Percentiles rank a stretch among this genome's conserved stretches.
phyloP scores from a whole-genome alignment of 371 early-diverging fungal species.

The Rhizomucor miehei region DNA sequence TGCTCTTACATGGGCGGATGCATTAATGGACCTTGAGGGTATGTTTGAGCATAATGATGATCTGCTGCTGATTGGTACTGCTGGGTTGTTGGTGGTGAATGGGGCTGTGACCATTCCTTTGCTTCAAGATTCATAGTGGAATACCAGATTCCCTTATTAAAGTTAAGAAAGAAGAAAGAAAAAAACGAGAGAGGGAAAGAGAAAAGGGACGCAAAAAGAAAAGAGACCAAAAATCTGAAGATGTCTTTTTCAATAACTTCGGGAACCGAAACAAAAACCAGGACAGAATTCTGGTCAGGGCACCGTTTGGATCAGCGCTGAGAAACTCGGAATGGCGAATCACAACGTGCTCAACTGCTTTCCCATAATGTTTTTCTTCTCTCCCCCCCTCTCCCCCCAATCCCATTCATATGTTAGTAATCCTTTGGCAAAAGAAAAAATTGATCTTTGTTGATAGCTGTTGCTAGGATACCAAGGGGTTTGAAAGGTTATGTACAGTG shows the following conservation, averaged over 20 bases:
- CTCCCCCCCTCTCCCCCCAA: background rate
- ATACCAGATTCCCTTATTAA: slow-evolving; percentile 1
- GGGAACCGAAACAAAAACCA: background rate
- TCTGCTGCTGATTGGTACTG: slow-evolving; percentile 12
- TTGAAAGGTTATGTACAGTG: too few species aligned
- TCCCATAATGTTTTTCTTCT: background rate
- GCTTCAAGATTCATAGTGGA: too few species aligned
- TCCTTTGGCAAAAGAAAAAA: too few species aligned
- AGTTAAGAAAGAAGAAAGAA: slow-evolving; percentile 7
- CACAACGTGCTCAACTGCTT: background rate
- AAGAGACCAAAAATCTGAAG: background rate
- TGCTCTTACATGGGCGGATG: slow-evolving; percentile 12
- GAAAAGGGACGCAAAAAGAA: background rate
- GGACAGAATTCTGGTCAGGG: background rate
- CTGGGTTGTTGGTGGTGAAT: background rate
- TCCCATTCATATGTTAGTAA: background rate
- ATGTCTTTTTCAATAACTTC: slow-evolving; percentile 3
- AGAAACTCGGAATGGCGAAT: background rate
- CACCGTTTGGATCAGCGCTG: background rate
- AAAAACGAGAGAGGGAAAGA: background rate
- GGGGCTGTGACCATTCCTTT: too few species aligned
- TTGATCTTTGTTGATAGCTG: too few species aligned
- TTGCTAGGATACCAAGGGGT: too few species aligned
- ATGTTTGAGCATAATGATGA: slow-evolving; percentile 7
- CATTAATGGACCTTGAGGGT: slow-evolving; percentile 3